Percentiles rank a stretch among this genome's conserved stretches.
Conservation (phyloP, 441 rosid genomes). For the Arabidopsis hybrid region DNA sequence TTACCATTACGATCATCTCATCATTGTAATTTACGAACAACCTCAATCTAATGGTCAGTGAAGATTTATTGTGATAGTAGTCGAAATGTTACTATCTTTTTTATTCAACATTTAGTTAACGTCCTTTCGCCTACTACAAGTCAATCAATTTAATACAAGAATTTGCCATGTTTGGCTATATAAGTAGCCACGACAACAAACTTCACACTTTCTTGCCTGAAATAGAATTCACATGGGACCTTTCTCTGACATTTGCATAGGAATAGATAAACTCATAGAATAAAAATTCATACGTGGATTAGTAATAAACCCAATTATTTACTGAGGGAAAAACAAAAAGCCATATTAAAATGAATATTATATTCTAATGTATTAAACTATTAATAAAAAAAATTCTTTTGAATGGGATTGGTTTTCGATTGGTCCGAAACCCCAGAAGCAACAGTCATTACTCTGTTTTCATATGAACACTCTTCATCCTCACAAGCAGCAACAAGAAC, state of each 20-base stretch:
- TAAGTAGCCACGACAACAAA: conserved; percentile 39
- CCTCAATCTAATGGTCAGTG: neutral
- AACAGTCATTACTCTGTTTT: conserved; percentile 34
- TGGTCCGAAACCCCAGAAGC: conserved; percentile 43
- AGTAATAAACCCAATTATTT: conserved; percentile 10
- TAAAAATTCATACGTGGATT: conserved; percentile 20
- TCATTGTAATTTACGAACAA: neutral
- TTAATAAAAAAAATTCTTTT: neutral
- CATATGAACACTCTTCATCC: conserved; percentile 43
- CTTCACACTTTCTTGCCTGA: conserved; percentile 30
- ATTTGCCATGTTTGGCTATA: conserved; percentile 41
- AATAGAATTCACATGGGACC: conserved; percentile 26
- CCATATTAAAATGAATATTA: neutral
- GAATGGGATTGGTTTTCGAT: conserved; percentile 43
- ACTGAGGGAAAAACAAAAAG: neutral
- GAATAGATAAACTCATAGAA: conserved; percentile 30
- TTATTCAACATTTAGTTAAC: neutral
- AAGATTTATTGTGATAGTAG: too few species aligned
- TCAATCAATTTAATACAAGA: neutral
- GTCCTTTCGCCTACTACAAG: conserved; percentile 10
- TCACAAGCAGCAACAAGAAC: conserved; percentile 16
- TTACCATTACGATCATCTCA: neutral
- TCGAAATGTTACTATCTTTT: neutral
- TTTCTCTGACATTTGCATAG: conserved; percentile 3
- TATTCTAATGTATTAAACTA: neutral